These are phyloP conservation scores for Saraca asoca DNA, from an alignment of 331 rosid genomes.

Conservation along the genomic window DNA sequence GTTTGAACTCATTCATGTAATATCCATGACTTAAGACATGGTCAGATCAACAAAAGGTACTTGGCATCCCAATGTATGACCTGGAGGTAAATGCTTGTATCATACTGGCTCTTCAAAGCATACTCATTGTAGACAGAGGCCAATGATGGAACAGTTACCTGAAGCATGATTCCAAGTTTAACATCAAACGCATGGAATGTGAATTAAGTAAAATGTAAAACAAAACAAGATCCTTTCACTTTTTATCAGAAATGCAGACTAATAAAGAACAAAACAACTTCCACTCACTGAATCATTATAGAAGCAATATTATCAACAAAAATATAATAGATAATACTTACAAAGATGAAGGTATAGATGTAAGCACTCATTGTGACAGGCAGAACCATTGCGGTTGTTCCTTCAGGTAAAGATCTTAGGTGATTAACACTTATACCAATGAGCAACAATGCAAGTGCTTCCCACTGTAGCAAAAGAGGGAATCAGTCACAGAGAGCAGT, in stretches of 20 bases:
- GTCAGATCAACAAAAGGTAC: not conserved
- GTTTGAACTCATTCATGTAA: no score
- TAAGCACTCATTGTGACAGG: conserved; percentile 39
- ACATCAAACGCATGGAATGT: conserved; percentile 29
- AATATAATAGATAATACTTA: conserved; percentile 26
- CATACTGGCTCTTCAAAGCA: conserved; percentile 96
- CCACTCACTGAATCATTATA: no score
- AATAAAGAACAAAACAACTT: no score
- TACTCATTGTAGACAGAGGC: conserved; percentile 94
- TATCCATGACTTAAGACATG: no score
- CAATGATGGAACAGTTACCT: conserved; percentile 91
- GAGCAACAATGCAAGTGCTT: conserved; percentile 36
- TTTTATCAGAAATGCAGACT: no score
- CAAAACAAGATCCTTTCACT: no score
- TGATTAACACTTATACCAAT: conserved; percentile 61
- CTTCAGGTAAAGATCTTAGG: conserved; percentile 54
- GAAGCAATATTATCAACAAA: no score
- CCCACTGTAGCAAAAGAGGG: not conserved
- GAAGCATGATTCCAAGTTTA: conserved; percentile 36
- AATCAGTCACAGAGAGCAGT: no score
- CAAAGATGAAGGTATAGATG: conserved; percentile 50
- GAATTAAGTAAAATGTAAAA: conserved; percentile 14
- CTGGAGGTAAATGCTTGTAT: conserved; percentile 96
- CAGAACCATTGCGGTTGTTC: conserved; percentile 36
- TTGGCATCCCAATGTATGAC: conserved; percentile 35